These are phyloP conservation scores for Gnomoniopsis sp. DNA, from an alignment of 2,329 filamentous ascomycete species.

Conservation along the genomic window DNA sequence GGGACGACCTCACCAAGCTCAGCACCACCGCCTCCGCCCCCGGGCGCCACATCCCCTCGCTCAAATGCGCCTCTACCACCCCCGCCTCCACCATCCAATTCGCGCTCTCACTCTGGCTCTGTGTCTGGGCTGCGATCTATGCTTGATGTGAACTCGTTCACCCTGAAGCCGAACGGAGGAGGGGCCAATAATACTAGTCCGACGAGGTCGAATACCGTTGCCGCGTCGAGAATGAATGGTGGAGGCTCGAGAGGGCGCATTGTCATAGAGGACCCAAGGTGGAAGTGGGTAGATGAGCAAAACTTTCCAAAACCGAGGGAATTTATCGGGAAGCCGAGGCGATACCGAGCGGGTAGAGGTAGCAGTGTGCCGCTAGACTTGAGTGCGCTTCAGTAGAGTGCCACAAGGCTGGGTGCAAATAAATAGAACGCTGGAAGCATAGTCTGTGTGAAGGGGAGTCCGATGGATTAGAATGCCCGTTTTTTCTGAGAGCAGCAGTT, in stretches of 20 bases:
- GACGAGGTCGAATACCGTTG: slow-evolving; percentile 33
- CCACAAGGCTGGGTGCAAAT: not conserved
- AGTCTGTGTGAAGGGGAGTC: not conserved
- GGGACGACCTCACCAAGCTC: slow-evolving; percentile 25
- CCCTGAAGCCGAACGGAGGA: slow-evolving; percentile 61
- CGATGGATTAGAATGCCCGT: not conserved
- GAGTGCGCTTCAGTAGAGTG: slow-evolving; percentile 44
- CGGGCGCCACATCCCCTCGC: slow-evolving; percentile 32
- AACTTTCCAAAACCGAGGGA: slow-evolving; percentile 81
- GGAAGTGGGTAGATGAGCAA: slow-evolving; percentile 81
- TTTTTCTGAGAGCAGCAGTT: not conserved
- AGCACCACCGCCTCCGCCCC: slow-evolving; percentile 33
- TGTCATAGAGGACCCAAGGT: slow-evolving; percentile 73
- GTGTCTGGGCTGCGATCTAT: slow-evolving; percentile 56
- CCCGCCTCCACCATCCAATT: slow-evolving; percentile 31
- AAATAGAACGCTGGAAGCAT: not conserved
- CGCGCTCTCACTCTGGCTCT: slow-evolving; percentile 29
- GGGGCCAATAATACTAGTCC: slow-evolving; percentile 44
- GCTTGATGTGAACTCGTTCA: slow-evolving; percentile 75
- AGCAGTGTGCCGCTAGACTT: slow-evolving; percentile 93
- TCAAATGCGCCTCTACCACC: slow-evolving; percentile 35
- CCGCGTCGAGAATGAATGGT: slow-evolving; percentile 26
- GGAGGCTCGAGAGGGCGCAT: slow-evolving; percentile 38
- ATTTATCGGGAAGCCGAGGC: slow-evolving; percentile 70
- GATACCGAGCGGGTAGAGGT: slow-evolving; percentile 85